Conservation (phyloP, 345 rosid genomes). For the Eucalyptus curtisii region DNA sequence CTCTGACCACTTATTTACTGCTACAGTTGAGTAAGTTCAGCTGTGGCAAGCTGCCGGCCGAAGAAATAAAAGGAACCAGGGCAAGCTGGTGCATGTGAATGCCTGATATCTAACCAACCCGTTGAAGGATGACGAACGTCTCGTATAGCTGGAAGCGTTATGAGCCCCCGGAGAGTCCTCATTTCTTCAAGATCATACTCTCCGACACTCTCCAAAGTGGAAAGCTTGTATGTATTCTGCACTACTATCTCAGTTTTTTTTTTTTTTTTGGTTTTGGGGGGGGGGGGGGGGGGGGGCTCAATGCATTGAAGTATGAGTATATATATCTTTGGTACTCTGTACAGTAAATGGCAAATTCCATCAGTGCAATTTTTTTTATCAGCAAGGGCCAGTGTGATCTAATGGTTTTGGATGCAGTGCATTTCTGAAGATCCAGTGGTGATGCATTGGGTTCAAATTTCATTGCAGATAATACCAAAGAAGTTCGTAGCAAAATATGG, state of each 20-base stretch:
- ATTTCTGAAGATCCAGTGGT: too few species aligned
- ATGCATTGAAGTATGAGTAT: neutral
- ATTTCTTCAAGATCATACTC: neutral
- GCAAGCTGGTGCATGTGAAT: neutral
- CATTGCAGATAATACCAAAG: neutral
- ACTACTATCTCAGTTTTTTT: neutral
- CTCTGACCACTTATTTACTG: neutral
- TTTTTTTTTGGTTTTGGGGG: rapidly evolving
- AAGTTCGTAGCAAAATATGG: neutral
- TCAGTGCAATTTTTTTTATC: neutral
- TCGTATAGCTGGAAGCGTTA: neutral
- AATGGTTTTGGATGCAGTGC: neutral
- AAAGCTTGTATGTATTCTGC: neutral
- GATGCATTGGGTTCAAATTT: neutral
- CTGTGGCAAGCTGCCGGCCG: neutral
- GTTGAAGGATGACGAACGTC: neutral
- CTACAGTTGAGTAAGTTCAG: neutral
- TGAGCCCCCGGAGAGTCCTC: neutral
- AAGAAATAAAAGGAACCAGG: neutral
- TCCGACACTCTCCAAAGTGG: neutral
- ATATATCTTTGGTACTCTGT: neutral
- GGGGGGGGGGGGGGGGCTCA: neutral
- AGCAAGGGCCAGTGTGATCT: neutral
- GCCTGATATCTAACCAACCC: neutral
- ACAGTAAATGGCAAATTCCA: neutral